Conservation (phyloP, 1,284 basidiomycete species). For the Meripilus lineatus region DNA sequence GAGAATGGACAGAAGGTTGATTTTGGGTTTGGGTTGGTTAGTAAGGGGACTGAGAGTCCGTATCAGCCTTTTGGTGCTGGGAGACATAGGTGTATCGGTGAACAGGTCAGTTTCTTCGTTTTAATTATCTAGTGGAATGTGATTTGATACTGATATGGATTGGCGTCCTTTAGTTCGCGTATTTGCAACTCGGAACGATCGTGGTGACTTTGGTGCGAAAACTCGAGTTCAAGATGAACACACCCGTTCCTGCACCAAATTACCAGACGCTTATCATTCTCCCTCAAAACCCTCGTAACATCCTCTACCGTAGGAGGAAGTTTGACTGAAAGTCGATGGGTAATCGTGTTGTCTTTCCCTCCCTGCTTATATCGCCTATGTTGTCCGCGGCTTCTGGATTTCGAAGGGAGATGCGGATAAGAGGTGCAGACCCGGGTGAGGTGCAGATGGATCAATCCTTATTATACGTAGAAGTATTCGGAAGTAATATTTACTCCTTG, state of each 20-base stretch:
- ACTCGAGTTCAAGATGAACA: conserved; percentile 69
- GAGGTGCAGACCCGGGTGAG: too few relatives aligned
- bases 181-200: conserved; percentile 88
- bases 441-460: too few relatives aligned
- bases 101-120: conserved; percentile 53
- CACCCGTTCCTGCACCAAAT: conserved; percentile 77
- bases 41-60: conserved; percentile 86
- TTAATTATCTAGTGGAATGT: background rate
- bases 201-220: conserved; percentile 76
- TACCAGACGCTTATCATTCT: conserved; percentile 50
- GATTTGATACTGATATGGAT: conserved; percentile 6
- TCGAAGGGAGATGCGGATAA: too few relatives aligned
- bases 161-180: conserved; percentile 79
- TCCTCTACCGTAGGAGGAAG: conserved; percentile 41
- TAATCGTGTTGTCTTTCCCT: too few relatives aligned
- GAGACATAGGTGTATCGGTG: conserved; percentile 91
- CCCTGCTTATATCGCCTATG: too few relatives aligned
- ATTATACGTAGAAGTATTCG: too few relatives aligned
- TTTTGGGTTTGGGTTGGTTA: conserved; percentile 92
- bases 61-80: conserved; percentile 98
- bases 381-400: too few relatives aligned
- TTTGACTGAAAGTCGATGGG: too few relatives aligned
- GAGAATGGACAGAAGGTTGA: conserved; percentile 85
- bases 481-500: too few relatives aligned
- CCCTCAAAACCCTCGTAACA: conserved; percentile 26